A percentile compares a stretch with the other conserved stretches of the same genome.
These are phyloP conservation scores for Mycena kentingensis DNA, from an alignment of 768 basidiomycete genomes.

Conservation along the genomic window DNA sequence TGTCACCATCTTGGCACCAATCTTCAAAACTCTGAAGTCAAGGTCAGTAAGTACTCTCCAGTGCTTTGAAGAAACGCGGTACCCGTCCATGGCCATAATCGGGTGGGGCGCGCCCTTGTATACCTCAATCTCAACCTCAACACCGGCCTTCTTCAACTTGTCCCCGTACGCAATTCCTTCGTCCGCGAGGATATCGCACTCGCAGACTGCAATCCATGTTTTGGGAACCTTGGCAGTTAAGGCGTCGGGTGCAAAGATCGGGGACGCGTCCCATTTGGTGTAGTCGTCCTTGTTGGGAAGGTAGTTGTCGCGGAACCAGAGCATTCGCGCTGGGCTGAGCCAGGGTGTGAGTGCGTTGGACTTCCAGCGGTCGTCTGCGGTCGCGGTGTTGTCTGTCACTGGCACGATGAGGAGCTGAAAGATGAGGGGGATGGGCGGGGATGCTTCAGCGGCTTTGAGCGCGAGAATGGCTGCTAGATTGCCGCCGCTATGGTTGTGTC, in stretches of 20 bases:
- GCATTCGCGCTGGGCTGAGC: conserved; percentile 64
- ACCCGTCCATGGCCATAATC: conserved; percentile 77
- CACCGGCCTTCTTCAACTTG: conserved; percentile 54
- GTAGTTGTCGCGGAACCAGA: conserved; percentile 74
- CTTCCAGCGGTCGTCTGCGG: conserved; percentile 50
- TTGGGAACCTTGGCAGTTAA: conserved; percentile 52
- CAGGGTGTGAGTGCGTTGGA: conserved; percentile 60
- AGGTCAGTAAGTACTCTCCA: conserved; percentile 11
- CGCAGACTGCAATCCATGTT: conserved; percentile 65
- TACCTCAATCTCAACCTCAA: conserved; percentile 52
- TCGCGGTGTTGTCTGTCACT: conserved; percentile 71
- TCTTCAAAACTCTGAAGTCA: conserved; percentile 25
- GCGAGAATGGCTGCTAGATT: conserved; percentile 69
- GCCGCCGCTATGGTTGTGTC: conserved; percentile 52
- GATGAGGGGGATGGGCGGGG: conserved; percentile 53
- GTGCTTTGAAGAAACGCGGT: neutral
- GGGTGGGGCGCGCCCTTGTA: conserved; percentile 72
- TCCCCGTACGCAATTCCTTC: conserved; percentile 68
- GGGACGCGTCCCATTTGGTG: conserved; percentile 69
- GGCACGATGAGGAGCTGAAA: conserved; percentile 73
- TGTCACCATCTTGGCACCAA: conserved; percentile 39
- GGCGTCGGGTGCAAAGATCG: conserved; percentile 64
- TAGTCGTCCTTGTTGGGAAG: conserved; percentile 62
- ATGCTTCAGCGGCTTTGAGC: conserved; percentile 55
- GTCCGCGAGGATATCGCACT: conserved; percentile 65